Conservation (phyloP, 495 filamentous ascomycete genomes). For the Pyrenula massariospora region DNA sequence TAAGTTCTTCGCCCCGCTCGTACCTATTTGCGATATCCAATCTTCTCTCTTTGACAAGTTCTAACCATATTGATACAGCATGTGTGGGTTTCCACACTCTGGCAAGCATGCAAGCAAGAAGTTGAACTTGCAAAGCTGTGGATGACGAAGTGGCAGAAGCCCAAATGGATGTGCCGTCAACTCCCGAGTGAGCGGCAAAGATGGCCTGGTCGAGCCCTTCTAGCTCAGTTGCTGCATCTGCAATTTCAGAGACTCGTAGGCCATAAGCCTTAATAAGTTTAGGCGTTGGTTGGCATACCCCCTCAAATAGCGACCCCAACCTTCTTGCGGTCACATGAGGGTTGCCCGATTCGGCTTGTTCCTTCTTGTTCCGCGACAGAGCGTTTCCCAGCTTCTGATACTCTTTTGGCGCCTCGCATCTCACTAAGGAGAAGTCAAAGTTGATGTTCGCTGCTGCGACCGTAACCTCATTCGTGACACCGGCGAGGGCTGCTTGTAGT, state of each 20-base stretch:
- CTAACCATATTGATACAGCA: slow-evolving; percentile 22
- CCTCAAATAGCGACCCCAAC: slow-evolving; percentile 19
- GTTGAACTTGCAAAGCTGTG: slow-evolving; percentile 13
- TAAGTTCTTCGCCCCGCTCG: slow-evolving; percentile 3
- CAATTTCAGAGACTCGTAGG: slow-evolving; percentile 12
- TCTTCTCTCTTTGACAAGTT: slow-evolving; percentile 14
- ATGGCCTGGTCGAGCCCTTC: slow-evolving; percentile 3
- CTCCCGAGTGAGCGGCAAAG: slow-evolving; percentile 15
- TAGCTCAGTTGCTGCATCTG: neutral
- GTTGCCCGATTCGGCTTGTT: slow-evolving; percentile 15
- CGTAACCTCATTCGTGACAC: slow-evolving; percentile 14
- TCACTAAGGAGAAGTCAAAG: slow-evolving; percentile 22
- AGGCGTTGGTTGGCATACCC: slow-evolving; percentile 9
- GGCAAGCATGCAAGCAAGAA: slow-evolving; percentile 25
- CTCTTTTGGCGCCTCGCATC: slow-evolving; percentile 18
- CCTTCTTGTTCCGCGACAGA: slow-evolving; percentile 9
- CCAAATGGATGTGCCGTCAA: slow-evolving; percentile 20
- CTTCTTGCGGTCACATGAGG: slow-evolving; percentile 18
- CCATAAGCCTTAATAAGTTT: slow-evolving; percentile 13
- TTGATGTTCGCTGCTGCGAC: slow-evolving; percentile 20
- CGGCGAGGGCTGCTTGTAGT: slow-evolving; percentile 4
- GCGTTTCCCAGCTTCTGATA: slow-evolving; percentile 11
- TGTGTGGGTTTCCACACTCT: slow-evolving; percentile 12
- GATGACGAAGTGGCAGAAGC: slow-evolving; percentile 22
- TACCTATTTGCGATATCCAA: slow-evolving; percentile 3